Base-by-base conservation (phyloP, 2,329 filamentous ascomycete genomes). In the Alternaria postmessia region DNA sequence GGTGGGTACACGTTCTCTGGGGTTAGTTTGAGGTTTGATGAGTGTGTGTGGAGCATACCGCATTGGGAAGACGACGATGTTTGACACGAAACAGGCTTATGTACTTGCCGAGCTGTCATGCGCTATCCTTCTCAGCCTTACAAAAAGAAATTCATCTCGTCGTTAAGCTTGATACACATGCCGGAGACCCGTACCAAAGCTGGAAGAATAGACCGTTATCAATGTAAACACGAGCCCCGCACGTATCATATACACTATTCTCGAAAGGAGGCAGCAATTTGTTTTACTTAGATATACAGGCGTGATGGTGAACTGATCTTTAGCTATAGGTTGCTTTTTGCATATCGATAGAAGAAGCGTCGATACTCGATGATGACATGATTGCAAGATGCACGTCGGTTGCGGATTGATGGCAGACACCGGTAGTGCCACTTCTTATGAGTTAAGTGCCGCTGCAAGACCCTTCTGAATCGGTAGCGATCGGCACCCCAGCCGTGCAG, bases 401-500 rank as follows among this genome's bases (percentile, higher is more conserved):
- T 49, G 46, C 46, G 32, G 46, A 38, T 30, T 20, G 46, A n/a
- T 49, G 46, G n/a, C 36, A 38, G 46, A 38, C 9, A 12, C 30
- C 46, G 30, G 32, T 49, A 49, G 32, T 49, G 46, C 32, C 34
- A 24, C 14, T 49, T 24, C 20, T 49, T 36, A 14, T 32, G 20
- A 32, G 9, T n/a, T 20, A 38, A 49, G 46, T 38, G 46, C 46
- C 46, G 46, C 46, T 38, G 32, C 46, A 18, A 36, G 30, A 24
- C 46, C 20, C 46, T 38, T 24, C 46, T 18, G 8, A 38, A 20
- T n/a, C 30, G 20, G 32, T 20, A 49, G 46, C 5, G 46, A 49
- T 49, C 46, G 32, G 46, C 32, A 36, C 46, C 30, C 46, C 46
- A 38, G 46, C 46, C 46, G 46, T 49, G 46, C 46, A 24, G 46